phyloP scores from a whole-genome alignment of 2,329 filamentous ascomycete species.

The Neurospora sp. region DNA sequence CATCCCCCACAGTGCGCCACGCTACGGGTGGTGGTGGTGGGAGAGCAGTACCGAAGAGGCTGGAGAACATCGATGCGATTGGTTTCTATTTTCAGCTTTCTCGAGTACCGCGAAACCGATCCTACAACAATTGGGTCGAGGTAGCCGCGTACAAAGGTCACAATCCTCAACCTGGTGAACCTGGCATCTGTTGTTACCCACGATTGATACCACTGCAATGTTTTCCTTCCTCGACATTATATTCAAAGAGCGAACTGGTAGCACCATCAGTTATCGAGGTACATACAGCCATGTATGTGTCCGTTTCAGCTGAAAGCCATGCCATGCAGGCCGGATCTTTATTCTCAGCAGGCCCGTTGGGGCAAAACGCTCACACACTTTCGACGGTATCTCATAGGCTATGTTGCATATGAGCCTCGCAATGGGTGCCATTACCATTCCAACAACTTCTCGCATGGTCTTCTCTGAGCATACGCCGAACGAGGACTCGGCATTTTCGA shows the following conservation, averaged over 20 bases:
- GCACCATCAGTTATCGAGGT: neutral
- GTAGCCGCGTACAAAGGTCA: neutral
- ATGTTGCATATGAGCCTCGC: neutral
- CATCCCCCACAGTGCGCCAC: neutral
- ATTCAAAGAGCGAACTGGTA: conserved; percentile 11
- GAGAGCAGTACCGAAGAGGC: neutral
- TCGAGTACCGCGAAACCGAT: neutral
- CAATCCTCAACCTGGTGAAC: neutral
- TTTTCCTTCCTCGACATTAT: neutral
- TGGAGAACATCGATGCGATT: neutral
- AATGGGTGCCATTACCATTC: neutral
- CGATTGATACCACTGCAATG: neutral
- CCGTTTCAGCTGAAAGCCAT: neutral
- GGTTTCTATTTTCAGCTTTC: conserved; percentile 6
- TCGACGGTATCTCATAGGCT: neutral
- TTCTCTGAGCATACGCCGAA: neutral
- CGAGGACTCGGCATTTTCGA: neutral
- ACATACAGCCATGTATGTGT: neutral
- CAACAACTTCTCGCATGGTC: neutral
- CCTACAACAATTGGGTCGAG: neutral
- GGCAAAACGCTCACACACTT: neutral
- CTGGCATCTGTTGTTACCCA: neutral
- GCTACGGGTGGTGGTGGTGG: neutral
- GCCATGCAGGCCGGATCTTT: neutral
- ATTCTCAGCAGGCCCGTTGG: neutral